Percentiles rank a stretch among this genome's conserved stretches.
Evolutionary conservation across 768 basidiomycete genomes (phyloP).

Genomic region (Candolleomyces aberdarensis): DNA sequence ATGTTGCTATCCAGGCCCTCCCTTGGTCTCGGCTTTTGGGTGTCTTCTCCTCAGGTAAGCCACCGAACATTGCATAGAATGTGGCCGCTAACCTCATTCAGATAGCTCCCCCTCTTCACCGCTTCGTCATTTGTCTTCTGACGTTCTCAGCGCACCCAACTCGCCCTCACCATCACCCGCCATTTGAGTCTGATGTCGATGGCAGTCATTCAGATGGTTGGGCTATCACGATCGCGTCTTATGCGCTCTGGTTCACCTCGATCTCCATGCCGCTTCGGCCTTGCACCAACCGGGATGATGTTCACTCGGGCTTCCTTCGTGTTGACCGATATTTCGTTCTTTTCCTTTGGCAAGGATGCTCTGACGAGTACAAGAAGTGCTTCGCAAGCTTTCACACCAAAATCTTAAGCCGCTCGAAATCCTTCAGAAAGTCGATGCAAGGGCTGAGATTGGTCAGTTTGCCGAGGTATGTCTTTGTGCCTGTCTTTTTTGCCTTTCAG

Average conservation of each 20-base stretch:
- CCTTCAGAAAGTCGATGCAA: background rate
- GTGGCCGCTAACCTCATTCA: no score
- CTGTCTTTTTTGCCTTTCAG: background rate
- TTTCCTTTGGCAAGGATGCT: slow-evolving; percentile 52
- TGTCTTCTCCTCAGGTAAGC: slow-evolving; percentile 28
- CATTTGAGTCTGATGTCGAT: slow-evolving; percentile 62
- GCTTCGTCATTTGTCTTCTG: slow-evolving; percentile 45
- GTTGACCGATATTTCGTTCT: slow-evolving; percentile 39
- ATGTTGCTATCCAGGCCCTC: slow-evolving; percentile 32
- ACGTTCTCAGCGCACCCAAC: slow-evolving; percentile 24
- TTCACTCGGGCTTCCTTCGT: slow-evolving; percentile 43
- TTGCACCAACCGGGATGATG: slow-evolving; percentile 45
- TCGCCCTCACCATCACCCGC: slow-evolving; percentile 27
- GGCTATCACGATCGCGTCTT: slow-evolving; percentile 31
- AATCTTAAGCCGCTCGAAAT: background rate
- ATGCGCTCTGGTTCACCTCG: slow-evolving; percentile 35
- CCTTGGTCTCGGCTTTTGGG: slow-evolving; percentile 27
- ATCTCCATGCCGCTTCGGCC: slow-evolving; percentile 31
- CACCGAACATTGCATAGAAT: background rate
- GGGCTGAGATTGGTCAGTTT: background rate
- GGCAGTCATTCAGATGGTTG: slow-evolving; percentile 42
- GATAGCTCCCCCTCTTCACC: slow-evolving; percentile 19
- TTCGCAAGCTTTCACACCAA: slow-evolving; percentile 16
- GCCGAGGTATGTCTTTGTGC: background rate
- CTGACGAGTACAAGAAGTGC: slow-evolving; percentile 39